Conservation (phyloP, 2,329 filamentous ascomycete genomes). For the Phyllosticta citrichinensis region DNA sequence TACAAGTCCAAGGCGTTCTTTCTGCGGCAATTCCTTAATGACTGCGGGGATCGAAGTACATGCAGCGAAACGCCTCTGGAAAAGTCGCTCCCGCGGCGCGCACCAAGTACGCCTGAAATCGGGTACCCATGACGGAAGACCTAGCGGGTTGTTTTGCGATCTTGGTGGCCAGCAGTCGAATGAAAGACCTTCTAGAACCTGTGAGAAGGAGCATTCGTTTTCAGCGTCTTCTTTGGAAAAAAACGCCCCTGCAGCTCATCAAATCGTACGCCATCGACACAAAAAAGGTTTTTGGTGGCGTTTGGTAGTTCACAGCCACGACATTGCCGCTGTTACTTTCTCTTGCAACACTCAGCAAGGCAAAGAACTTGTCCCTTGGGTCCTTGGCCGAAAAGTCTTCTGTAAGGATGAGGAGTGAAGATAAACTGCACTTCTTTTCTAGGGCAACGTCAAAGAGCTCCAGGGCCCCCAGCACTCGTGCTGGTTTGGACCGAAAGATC, state of each 20-base stretch:
- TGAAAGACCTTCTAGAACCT: neutral
- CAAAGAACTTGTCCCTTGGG: slow-evolving; percentile 1
- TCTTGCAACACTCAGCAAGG: neutral
- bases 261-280: neutral
- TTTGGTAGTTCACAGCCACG: neutral
- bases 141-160: neutral
- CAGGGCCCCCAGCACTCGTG: too few species aligned
- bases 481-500: too few species aligned
- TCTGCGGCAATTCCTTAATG: neutral
- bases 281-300: neutral
- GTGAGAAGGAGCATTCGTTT: neutral
- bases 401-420: neutral
- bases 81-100: neutral
- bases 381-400: neutral
- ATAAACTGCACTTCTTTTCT: neutral
- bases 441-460: neutral
- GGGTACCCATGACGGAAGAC: neutral
- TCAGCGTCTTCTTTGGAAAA: neutral
- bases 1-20: neutral
- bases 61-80: neutral
- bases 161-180: neutral
- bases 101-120: neutral
- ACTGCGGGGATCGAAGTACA: neutral
- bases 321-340: neutral
- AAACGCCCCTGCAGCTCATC: neutral